Base-by-base conservation (phyloP, 495 filamentous ascomycete genomes). In the Xeromyces bisporus region DNA sequence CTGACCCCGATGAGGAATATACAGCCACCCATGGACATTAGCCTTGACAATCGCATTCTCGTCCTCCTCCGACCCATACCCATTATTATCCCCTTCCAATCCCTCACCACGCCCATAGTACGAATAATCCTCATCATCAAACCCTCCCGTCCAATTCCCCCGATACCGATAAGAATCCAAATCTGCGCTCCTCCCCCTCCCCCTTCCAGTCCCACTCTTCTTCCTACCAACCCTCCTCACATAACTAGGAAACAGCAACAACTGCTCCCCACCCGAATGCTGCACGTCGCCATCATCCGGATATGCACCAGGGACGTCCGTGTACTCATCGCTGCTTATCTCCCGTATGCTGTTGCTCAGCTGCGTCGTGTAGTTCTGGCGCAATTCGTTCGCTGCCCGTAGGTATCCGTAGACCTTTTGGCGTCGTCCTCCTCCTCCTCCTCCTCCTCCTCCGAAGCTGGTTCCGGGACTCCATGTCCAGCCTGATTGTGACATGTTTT, bases 11-110 rank as follows among this genome's bases (percentile, higher is more conserved):
- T 82, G 78, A 11, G 89, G 89, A 35, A 73, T 64, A 44, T 87
- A 93, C 27, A 94, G 67, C 89, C 91, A 99, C 13, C 89, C 89
- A 32, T 86, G 69, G 10, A 96, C 79, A 51, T 99, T 87, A 2
- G 94, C 83, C 11, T 53, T 84, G 2, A 93, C 81, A 10, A 93
- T 57, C 8, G 83, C 79, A 44, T 77, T 76, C 33, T 81, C 77
- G 26, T 81, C 73, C 17, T 70, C 56, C 34, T 65, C 62, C 11
- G 77, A 47, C 76, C 76, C 86, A 42, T 80, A 67, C 17, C 67
- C 52, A 23, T 55, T 61, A 66, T 31, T 35, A 21, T 38, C 31
- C 31, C 77, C 3, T 4, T 21, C 34, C 72, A 3, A 5, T n/a
- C 5, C 2, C 4, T 7, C 17, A 15, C 29, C 16, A 10, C 8